Evolutionary conservation across 805 yeast genomes (phyloP), one percentile per base, ranked within the genome.

Genomic region (Pichia rugopelliculosa): DNA sequence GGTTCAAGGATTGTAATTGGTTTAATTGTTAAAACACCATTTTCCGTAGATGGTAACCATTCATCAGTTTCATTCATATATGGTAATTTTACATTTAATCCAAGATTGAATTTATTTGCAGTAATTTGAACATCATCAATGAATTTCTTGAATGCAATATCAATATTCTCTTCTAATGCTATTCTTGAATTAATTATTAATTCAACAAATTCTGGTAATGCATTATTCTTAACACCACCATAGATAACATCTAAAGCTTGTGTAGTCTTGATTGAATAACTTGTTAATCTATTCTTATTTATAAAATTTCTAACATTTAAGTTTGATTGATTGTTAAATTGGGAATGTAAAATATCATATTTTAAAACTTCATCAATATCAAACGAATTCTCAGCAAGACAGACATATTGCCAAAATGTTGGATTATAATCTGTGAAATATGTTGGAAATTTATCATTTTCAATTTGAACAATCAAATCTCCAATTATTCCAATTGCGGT

Each of bases 221-320:
- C 76, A 53, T 75, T 75, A 1, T 72, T 58, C 55, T 75, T 75
- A n/a, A 64, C 69, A 2, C 80, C 80, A 11, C 80, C 79, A 8
- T 52, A 36, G 36, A 75, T 62, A 5, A 75, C 63, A 56, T 75
- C 79, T 18, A 66, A 62, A 3, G 79, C 77, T 53, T 74, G 78
- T 6, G 77, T 70, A 1, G 79, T 74, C 27, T 67, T 66, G 42
- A 75, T 65, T 8, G 69, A 59, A 49, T 62, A 73, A 46, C 69
- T 71, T 17, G 63, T 56, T 9, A 37, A 45, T 13, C 55, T 49
- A 34, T 64, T 64, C 13, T 53, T 20, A 15, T 59, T 52, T 40
- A 74, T 59, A 47, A 62, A 66, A 6, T 66, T 59, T 39, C 70
- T 59, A 6, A 74, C 69, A 27, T 61, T 56, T 33, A 52, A 34